phyloP scores from a whole-genome alignment of 2,329 filamentous ascomycete genomes.

The Venturia aucupariae region DNA sequence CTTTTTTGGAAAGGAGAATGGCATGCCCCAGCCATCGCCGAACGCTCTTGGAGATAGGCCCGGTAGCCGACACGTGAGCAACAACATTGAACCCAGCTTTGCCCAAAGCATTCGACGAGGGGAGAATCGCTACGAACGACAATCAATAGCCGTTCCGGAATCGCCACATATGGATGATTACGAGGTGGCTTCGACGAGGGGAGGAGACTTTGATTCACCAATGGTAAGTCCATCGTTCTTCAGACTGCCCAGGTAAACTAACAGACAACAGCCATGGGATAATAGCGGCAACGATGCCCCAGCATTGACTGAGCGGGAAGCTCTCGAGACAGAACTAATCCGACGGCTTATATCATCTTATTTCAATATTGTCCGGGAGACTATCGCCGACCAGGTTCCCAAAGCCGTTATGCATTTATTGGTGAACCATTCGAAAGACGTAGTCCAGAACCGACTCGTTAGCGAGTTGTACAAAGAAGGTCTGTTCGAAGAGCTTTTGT shows the following conservation, averaged over 20 bases:
- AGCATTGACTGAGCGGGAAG: slow-evolving; percentile 87
- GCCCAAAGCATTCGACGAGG: slow-evolving; percentile 68
- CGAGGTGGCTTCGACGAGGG: slow-evolving; percentile 19
- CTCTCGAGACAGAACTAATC: slow-evolving; percentile 95
- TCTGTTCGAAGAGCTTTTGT: slow-evolving; percentile 84
- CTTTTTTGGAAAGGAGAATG: slow-evolving; percentile 94
- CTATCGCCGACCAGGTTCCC: slow-evolving; percentile 96
- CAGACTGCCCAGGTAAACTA: slow-evolving; percentile 16
- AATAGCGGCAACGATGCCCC: slow-evolving; percentile 53
- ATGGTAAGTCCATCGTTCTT: slow-evolving; percentile 44
- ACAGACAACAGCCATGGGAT: slow-evolving; percentile 27
- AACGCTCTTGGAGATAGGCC: slow-evolving; percentile 31
- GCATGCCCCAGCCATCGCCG: slow-evolving; percentile 35
- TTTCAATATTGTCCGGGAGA: slow-evolving; percentile 97
- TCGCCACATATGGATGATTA: slow-evolving; percentile 31
- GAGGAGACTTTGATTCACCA: slow-evolving; percentile 40
- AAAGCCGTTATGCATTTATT: slow-evolving; percentile 98
- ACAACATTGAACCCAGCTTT: slow-evolving; percentile 71
- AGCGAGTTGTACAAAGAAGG: slow-evolving; percentile 90
- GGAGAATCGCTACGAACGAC: slow-evolving; percentile 44
- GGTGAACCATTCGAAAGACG: slow-evolving; percentile 97
- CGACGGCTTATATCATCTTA: slow-evolving; percentile 94
- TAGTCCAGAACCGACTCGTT: slow-evolving; percentile 92
- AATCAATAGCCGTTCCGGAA: slow-evolving; percentile 26
- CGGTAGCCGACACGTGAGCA: slow-evolving; percentile 61